Evolutionary conservation across 2,329 filamentous ascomycete genomes (phyloP), one percentile per base, ranked within the genome.

Genomic region (Penicillium occitanis): DNA sequence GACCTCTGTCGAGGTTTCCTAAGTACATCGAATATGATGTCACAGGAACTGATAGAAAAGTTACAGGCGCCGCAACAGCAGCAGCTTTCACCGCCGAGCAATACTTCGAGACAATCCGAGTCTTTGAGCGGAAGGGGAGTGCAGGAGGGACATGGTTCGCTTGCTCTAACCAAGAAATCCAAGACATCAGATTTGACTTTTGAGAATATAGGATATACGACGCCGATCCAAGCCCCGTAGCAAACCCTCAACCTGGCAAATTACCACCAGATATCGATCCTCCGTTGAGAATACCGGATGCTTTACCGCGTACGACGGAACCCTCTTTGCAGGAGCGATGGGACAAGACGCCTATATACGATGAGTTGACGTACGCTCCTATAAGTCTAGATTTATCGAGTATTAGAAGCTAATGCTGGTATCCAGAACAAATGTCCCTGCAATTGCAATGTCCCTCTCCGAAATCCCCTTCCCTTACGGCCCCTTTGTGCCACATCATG

Each of bases 401-500:
- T 17, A n/a, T 2, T 17, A 7, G 17, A 6, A 42, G 1, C 4
- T 30, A 51, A 51, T 25, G 25, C 30, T 30, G 25, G 8, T 51
- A 19, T 28, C 33, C 3, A 76, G 74, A 33, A 78, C 76, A 13
- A 78, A 79, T 68, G 76, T 79, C 1, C 76, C 76, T 2, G 75
- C 74, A n/a, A 76, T 78, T 40, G 76, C 75, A 10, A 79, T 79
- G 76, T 74, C 73, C 19, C 76, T 86, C 68, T 86, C 84, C 0
- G 85, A 87, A 66, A 57, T 75, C 0, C 77, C 77, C 0, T 87
- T 87, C 68, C 75, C 85, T 0, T 86, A 86, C 65, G 85, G 84
- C 0, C 84, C 85, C 0, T 87, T 87, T 69, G 82, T 81, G 13
- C 85, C 85, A 0, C 85, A 87, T 69, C 79, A 83, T 67, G 74